A percentile compares a stretch with the other conserved stretches of the same genome.
These are phyloP conservation scores for Cladosporium cucumerinum DNA, from an alignment of 2,329 filamentous ascomycete species.

Conservation along the genomic window DNA sequence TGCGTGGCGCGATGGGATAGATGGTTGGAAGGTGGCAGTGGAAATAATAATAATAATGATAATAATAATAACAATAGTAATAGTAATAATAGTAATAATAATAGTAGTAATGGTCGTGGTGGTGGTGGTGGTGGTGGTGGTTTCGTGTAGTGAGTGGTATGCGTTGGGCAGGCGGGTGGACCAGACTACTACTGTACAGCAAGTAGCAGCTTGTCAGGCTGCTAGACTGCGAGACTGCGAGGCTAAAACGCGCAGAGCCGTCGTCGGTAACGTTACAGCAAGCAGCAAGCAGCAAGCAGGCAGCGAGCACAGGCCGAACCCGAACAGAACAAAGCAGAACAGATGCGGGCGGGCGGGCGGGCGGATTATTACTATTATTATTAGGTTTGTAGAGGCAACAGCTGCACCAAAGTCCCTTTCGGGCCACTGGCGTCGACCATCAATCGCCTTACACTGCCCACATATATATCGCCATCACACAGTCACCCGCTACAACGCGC, in stretches of 20 bases:
- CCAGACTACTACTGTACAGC: not conserved
- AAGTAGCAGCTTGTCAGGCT: not conserved
- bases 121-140: not conserved
- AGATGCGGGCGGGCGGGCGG: conserved; percentile 5
- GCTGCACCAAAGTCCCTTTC: not conserved
- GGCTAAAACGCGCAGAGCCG: not conserved
- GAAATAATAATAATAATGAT: not conserved
- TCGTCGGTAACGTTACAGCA: not conserved
- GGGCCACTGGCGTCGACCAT: conserved; percentile 51
- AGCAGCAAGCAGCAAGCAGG: not conserved
- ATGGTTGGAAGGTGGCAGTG: not conserved
- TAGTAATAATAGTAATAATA: not conserved
- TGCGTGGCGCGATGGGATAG: not conserved
- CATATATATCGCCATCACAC: not conserved
- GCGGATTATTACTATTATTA: too few species aligned
- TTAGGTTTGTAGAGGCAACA: not conserved
- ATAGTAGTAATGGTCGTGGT: too few species aligned
- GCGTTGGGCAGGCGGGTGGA: not conserved
- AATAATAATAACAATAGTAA: too few species aligned
- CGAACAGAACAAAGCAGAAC: too few species aligned
- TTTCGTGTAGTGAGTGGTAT: not conserved
- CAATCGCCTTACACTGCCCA: not conserved
- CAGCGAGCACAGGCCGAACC: not conserved
- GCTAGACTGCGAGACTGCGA: not conserved
- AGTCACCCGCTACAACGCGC: not conserved